phyloP scores from a whole-genome alignment of 2,329 filamentous ascomycete species.

The Chrysosporium queenslandicum region DNA sequence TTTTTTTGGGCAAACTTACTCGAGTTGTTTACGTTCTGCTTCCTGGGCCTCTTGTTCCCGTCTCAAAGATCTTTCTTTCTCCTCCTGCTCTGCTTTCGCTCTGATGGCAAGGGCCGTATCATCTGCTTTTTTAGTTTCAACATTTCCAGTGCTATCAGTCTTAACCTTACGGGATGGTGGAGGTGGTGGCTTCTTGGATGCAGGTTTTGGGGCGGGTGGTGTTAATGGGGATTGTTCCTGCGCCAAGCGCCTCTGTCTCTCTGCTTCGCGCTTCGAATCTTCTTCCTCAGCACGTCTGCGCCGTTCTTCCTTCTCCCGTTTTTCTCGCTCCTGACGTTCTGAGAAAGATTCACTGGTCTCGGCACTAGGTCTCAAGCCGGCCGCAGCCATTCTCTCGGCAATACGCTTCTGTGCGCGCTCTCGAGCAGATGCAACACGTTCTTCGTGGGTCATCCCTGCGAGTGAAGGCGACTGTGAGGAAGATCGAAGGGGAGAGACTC shows the following conservation, averaged over 20 bases:
- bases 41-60: slow-evolving; percentile 69
- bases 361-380: slow-evolving; percentile 74
- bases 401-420: slow-evolving; percentile 95
- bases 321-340: slow-evolving; percentile 81
- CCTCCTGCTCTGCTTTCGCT: slow-evolving; percentile 55
- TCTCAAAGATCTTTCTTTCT: slow-evolving; percentile 45
- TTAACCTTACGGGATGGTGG: slow-evolving; percentile 61
- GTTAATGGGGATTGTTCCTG: slow-evolving; percentile 58
- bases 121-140: slow-evolving; percentile 47
- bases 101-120: slow-evolving; percentile 47
- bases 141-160: slow-evolving; percentile 45
- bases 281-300: slow-evolving; percentile 86
- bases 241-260: slow-evolving; percentile 71
- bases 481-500: slow-evolving; percentile 40
- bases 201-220: slow-evolving; percentile 42
- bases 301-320: slow-evolving; percentile 75
- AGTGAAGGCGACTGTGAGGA: slow-evolving; percentile 58
- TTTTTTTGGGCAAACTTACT: slow-evolving; percentile 51
- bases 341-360: slow-evolving; percentile 71
- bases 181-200: slow-evolving; percentile 58
- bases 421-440: slow-evolving; percentile 90
- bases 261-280: slow-evolving; percentile 75
- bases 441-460: slow-evolving; percentile 80
- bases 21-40: slow-evolving; percentile 61
- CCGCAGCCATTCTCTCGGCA: slow-evolving; percentile 85